phyloP scores from a whole-genome alignment of 228 moss, liverwort and hornwort species.

The Sphagnum magellanicum region DNA sequence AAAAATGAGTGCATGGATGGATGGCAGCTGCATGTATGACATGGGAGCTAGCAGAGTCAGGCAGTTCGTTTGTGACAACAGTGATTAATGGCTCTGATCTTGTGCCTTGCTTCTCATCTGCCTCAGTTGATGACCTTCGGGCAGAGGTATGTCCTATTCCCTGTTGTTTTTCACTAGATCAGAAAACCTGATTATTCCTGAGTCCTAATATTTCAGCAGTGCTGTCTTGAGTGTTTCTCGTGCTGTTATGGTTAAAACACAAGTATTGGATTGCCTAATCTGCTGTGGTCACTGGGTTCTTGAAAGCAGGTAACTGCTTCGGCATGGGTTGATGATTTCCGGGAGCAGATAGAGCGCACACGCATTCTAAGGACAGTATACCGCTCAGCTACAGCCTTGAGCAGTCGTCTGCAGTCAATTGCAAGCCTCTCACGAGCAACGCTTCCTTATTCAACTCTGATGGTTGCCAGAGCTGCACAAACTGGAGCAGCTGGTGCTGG shows the following conservation, averaged over 20 bases:
- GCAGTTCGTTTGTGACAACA: slow-evolving; percentile 34
- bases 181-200: too few relatives aligned
- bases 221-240: too few relatives aligned
- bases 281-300: too few relatives aligned
- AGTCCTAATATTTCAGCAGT: too few relatives aligned
- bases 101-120: slow-evolving; percentile 54
- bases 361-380: slow-evolving; percentile 46
- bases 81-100: slow-evolving; percentile 62
- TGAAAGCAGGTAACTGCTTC: slow-evolving; percentile 45
- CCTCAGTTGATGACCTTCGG: slow-evolving; percentile 58
- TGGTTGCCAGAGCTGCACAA: slow-evolving; percentile 43
- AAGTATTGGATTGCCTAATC: too few relatives aligned
- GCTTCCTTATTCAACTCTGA: slow-evolving; percentile 13
- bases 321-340: slow-evolving; percentile 59
- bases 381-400: slow-evolving; percentile 50
- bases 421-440: slow-evolving; percentile 35
- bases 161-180: not conserved
- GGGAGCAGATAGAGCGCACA: slow-evolving; percentile 58
- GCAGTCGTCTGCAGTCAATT: slow-evolving; percentile 38
- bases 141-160: slow-evolving; percentile 25
- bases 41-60: slow-evolving; percentile 57
- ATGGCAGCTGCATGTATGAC: slow-evolving; percentile 58
- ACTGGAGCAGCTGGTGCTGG: slow-evolving; percentile 47
- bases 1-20: not conserved
- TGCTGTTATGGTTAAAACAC: too few relatives aligned